These are phyloP conservation scores for Ichthyophonus hoferi DNA, from an alignment of 208 protist species.

Conservation along the genomic window DNA sequence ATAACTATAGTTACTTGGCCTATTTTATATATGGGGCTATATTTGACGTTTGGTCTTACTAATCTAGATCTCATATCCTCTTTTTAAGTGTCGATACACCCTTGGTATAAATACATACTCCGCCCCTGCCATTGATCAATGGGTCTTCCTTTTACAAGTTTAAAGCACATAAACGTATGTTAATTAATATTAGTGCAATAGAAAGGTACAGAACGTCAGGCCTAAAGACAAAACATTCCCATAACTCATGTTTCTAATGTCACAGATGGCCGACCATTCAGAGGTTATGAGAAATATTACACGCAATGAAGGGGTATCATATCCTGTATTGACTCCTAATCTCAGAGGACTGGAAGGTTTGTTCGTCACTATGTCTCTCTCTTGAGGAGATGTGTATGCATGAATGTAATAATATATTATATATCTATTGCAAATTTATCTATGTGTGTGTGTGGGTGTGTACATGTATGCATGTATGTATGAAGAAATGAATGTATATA, in stretches of 20 bases:
- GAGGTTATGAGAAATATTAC: conserved; percentile 57
- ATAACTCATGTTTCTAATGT: not conserved
- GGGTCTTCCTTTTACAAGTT: not conserved
- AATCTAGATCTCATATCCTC: no score
- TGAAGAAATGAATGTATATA: not conserved
- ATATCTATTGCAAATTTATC: not conserved
- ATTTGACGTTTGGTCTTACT: no score
- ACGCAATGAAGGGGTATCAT: conserved; percentile 44
- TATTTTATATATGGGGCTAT: no score
- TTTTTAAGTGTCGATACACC: no score
- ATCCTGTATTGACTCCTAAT: conserved; percentile 70
- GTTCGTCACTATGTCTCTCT: not conserved
- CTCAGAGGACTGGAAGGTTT: conserved; percentile 55
- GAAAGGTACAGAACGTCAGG: not conserved
- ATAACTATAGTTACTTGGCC: no score
- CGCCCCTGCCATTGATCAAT: not conserved
- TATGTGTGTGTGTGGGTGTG: not conserved
- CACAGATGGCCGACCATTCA: conserved; percentile 66
- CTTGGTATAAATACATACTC: not conserved
- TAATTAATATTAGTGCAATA: not conserved
- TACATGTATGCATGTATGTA: not conserved
- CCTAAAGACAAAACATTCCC: not conserved
- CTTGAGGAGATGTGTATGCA: not conserved
- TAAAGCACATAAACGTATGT: not conserved
- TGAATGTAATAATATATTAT: not conserved